Evolutionary conservation across 2,329 filamentous ascomycete species (phyloP), one percentile per base, ranked within the genome.

Genomic region (Alternaria triticimaculans): DNA sequence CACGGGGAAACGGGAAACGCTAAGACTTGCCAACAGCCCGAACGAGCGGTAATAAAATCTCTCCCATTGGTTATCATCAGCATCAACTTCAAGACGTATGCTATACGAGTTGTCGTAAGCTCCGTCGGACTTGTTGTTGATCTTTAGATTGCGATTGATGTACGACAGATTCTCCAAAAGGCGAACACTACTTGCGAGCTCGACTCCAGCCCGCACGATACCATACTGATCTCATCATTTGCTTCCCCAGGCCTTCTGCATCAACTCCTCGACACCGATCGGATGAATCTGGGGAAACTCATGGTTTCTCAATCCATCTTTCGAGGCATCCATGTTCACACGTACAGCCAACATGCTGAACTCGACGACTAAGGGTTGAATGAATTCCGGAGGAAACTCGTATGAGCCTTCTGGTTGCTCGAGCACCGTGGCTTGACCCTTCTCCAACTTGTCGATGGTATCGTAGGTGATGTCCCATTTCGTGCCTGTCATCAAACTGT

Each of bases 401-500:
- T 60, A 59, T 8, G 60, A 33, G 12, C 62, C 66, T 23, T 60
- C 37, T 5, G 64, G 58, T 41, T 68, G 66, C 48, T 58, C 2
- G 12, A 69, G 46, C 15, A 69, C 23, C 23, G 62, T 67, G 6
- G 57, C 57, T 49, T 67, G 23, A 7, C 62, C 62, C 14, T 51
- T 62, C 33, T 63, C 60, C 8, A 67, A 25, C 14, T 48, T 28
- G 0, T 62, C 60, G 9, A 68, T 28, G 21, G 63, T 49, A 20
- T 68, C 66, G 43, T 67, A 67, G 12, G 44, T 56, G 12, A 69
- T 51, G 7, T 55, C 26, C 60, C 65, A 68, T 28, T 68, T 65
- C 9, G 14, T 41, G 20, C 63, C 65, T 68, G 55, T 14, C n/a
- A 43, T 33, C 1, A 30, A 30, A 1, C 12, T 30, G 33, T 58